Evolutionary conservation across 164 flowering plant genomes (phyloP).

Genomic region (Aristolochia fimbriata): DNA sequence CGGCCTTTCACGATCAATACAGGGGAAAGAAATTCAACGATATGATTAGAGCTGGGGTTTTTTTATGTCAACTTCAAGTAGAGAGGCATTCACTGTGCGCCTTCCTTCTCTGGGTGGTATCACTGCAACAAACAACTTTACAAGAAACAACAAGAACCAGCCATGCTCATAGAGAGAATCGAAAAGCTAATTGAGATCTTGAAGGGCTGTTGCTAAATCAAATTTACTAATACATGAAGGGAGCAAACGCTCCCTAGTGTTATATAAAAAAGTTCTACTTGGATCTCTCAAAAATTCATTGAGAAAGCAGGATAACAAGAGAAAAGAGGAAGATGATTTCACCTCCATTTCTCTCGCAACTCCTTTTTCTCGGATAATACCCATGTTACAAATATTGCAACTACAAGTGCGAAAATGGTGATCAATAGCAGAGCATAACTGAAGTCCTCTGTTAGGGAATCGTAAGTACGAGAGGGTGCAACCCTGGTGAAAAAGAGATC

Average conservation of each 20-base stretch:
- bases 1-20: background rate
- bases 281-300: slow-evolving; percentile 6
- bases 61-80: too few relatives aligned
- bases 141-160: too few relatives aligned
- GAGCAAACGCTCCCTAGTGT: slow-evolving; percentile 3
- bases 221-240: slow-evolving; percentile 10
- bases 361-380: slow-evolving; percentile 85
- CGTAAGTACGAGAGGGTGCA: slow-evolving; percentile 89
- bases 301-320: background rate
- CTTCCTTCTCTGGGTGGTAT: too few relatives aligned
- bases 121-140: too few relatives aligned
- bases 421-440: slow-evolving; percentile 85
- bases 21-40: slow-evolving; percentile 14
- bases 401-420: slow-evolving; percentile 72
- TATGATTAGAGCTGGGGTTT: slow-evolving; percentile 6
- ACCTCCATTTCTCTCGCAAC: slow-evolving; percentile 87
- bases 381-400: slow-evolving; percentile 87
- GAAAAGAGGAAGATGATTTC: slow-evolving; percentile 11
- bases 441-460: slow-evolving; percentile 92
- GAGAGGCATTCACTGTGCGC: too few relatives aligned
- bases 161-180: too few relatives aligned
- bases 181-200: too few relatives aligned
- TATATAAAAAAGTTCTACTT: slow-evolving; percentile 2
- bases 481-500: slow-evolving; percentile 82
- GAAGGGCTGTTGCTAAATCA: too few relatives aligned